These are phyloP conservation scores for Diaporthe vexans DNA, from an alignment of 2,329 filamentous ascomycete species.

Conservation along the genomic window DNA sequence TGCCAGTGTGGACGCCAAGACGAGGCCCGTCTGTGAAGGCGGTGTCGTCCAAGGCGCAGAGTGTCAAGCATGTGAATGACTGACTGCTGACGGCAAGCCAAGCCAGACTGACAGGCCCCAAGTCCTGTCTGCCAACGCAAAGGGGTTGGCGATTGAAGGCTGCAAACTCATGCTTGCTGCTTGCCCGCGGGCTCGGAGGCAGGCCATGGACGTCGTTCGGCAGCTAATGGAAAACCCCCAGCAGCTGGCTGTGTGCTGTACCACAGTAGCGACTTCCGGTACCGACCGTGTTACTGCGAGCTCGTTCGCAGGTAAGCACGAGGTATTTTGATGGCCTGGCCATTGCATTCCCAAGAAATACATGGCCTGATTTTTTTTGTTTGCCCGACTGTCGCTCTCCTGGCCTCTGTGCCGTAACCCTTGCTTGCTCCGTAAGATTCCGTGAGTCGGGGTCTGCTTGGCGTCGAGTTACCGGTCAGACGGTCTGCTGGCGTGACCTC, in stretches of 20 bases:
- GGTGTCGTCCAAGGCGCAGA: neutral
- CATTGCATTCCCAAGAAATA: neutral
- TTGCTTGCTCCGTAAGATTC: conserved; percentile 32
- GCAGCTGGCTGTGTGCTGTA: neutral
- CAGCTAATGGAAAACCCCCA: neutral
- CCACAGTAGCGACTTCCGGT: conserved; percentile 3
- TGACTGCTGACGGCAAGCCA: neutral
- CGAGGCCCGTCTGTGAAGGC: neutral
- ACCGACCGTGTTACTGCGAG: neutral
- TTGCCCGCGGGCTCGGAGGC: neutral
- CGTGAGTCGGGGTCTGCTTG: conserved; percentile 28
- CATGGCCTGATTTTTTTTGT: conserved; percentile 1
- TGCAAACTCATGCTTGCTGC: neutral
- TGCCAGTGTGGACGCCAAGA: too few relatives aligned
- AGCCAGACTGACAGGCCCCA: neutral
- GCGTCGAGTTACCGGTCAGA: conserved; percentile 18
- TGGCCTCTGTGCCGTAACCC: conserved; percentile 4
- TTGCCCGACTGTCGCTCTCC: neutral
- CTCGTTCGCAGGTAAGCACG: neutral
- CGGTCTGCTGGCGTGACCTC: conserved; percentile 15
- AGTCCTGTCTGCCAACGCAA: neutral
- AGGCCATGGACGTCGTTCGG: neutral
- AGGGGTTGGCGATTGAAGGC: neutral
- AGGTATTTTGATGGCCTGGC: neutral
- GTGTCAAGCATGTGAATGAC: neutral